Base-by-base conservation (phyloP, 176 grass and related monocot genomes). In the Ensete ventricosum region DNA sequence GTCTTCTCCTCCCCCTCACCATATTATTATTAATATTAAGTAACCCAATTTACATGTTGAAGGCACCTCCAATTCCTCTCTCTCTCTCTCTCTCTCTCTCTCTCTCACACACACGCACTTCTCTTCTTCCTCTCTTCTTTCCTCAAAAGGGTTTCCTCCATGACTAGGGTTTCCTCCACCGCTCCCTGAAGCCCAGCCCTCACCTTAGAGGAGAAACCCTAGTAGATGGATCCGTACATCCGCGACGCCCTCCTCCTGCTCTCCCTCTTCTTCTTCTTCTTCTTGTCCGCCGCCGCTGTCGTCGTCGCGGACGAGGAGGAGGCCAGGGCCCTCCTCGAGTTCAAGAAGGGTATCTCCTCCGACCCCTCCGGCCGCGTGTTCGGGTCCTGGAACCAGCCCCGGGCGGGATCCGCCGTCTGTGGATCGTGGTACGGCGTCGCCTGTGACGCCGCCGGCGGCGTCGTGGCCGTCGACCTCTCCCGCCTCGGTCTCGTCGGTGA, bases 281-380 rank as follows among this genome's bases (percentile, higher is more conserved):
- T 23, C 22, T 23, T 23, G 59, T 80, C 73, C 1, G 27, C 58
- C 14, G 72, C 0, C 27, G 70, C 79, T 21, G 71, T 62, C 76
- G 80, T 73, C 34, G 34, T 43, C 71, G 53, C 81, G 22, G 82
- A 71, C 57, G 90, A 98, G 69, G 34, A 6, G 34, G 90, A 93
- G 55, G 76, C 87, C 66, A 80, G 84, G 55, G 68, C 94, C 52
- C 78, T 93, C 73, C 88, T 98, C 16, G 94, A 98, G 88, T 98
- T 98, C 86, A 98, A 89, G 80, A 98, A 98, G 72, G 90, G 89
- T 77, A 87, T 98, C 79, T 79, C 55, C 53, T 83, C 87, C 79
- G 64, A 60, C 54, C 57, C 11, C 13, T 78, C 77, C 54, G 74
- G 73, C 63, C 69, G 70, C 6, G 88, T 84, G 67, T 81, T 93